Conservation (phyloP, 208 protist species). For the Leishmania martiniquensis region DNA sequence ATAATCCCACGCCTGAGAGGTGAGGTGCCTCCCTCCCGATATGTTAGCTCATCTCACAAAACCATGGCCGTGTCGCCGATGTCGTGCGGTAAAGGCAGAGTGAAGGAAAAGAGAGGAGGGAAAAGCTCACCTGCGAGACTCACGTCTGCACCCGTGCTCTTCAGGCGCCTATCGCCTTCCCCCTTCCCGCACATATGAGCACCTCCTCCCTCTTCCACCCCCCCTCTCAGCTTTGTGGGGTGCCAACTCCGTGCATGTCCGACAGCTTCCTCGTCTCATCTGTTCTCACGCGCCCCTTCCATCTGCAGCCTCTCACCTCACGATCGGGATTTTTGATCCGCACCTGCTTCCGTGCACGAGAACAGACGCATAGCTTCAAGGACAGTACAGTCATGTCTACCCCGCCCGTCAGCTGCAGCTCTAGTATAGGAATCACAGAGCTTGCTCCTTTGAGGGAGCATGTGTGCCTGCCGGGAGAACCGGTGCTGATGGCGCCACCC, state of each 20-base stretch:
- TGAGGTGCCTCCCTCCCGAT: not conserved
- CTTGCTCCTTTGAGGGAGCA: slow-evolving; percentile 55
- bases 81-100: not conserved
- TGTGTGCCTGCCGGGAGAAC: slow-evolving; percentile 86
- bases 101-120: not conserved
- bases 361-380: not conserved
- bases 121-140: not conserved
- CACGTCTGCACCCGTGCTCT: not conserved
- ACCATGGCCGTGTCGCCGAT: too few relatives aligned
- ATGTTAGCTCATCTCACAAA: not conserved
- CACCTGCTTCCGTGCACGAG: not conserved
- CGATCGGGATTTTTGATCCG: not conserved
- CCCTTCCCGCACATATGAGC: not conserved
- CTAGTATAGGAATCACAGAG: slow-evolving; percentile 37
- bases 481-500: slow-evolving; percentile 52
- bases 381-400: not conserved
- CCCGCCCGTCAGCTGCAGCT: not conserved
- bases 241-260: slow-evolving; percentile 1
- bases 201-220: not conserved
- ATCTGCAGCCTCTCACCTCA: not conserved
- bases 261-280: not conserved
- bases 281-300: not conserved
- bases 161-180: not conserved
- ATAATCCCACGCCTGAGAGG: not conserved
- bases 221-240: not conserved